Evolutionary conservation across 106 monocot genomes (phyloP).

Genomic region (Allium cepa): DNA sequence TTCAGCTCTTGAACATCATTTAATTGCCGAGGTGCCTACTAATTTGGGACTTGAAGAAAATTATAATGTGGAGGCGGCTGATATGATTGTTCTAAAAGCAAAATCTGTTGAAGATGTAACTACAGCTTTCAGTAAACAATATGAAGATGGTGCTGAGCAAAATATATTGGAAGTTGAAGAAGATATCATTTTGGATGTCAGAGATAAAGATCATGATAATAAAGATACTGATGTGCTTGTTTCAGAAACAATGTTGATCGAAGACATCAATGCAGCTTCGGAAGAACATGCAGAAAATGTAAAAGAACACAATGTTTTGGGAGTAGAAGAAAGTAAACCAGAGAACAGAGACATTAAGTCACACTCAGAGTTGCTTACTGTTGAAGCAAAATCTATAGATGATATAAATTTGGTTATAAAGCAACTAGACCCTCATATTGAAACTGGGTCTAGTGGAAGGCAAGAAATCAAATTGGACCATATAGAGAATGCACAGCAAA

Average conservation of each 20-base stretch:
- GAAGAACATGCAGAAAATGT: too few species aligned
- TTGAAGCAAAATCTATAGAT: constrained; percentile 34
- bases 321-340: too few species aligned
- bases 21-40: neutral
- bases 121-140: constrained; percentile 19
- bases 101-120: constrained; percentile 31
- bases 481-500: constrained; percentile 3
- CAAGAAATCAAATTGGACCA: constrained; percentile 7
- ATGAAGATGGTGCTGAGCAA: neutral
- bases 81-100: constrained; percentile 23
- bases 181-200: too few species aligned
- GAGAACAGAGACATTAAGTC: too few species aligned
- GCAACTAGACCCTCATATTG: constrained; percentile 15
- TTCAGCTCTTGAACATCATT: constrained; percentile 9
- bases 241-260: constrained; percentile 20
- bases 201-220: too few species aligned
- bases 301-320: too few species aligned
- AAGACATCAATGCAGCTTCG: constrained; percentile 12
- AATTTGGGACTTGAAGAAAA: neutral
- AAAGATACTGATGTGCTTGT: constrained; percentile 16
- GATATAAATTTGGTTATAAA: constrained; percentile 26
- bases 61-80: constrained; percentile 1
- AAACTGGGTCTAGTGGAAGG: constrained; percentile 7
- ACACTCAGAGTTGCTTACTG: constrained; percentile 12
- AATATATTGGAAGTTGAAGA: too few species aligned